Base-by-base conservation (phyloP, 1,284 basidiomycete species). In the Meira miltonrushii region DNA sequence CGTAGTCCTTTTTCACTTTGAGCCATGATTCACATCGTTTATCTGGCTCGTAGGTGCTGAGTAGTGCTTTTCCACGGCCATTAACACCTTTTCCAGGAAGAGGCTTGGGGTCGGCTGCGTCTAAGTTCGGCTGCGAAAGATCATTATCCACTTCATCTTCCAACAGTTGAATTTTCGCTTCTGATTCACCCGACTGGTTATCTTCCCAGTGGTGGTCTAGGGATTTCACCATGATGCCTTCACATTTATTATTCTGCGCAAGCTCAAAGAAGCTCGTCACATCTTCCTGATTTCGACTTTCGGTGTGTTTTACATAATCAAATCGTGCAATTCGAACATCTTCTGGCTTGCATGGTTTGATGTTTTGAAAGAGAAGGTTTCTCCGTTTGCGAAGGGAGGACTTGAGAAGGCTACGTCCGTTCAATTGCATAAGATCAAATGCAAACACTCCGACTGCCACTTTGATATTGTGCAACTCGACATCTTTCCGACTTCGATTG, bases 201-300 rank as follows among this genome's bases (percentile, higher is more conserved):
- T 21, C 63, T 62, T 39, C 65, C 65, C 63, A 68, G 40, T 66
- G 72, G 49, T 72, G 61, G 48, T 81, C 79, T 59, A 83, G 69
- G 19, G 90, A 87, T 81, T 95, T 96, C 74, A 95, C 85, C 92
- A 96, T 49, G 43, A 56, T 56, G 2, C 92, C 92, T 78, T 96
- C 92, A 61, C 88, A 90, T 59, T 87, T 87, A 75, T 86, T 86
- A 71, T 86, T 85, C n/a, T 91, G 83, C 4, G 90, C 88, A 61
- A 82, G 82, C 66, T 86, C 82, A 84, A 92, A 92, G 77, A 95
- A 95, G 17, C 57, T 39, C 10, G 82, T 84, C 9, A 95, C 83
- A 9, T 81, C 83, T 19, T 84, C 84, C 53, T 83, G 82, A 64
- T 82, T 77, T 62, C 83, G 80, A 78, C 87, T 90, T 74, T 90